Base-by-base conservation (phyloP, 805 yeast genomes). In the Tetrapisispora iriomotensis region DNA sequence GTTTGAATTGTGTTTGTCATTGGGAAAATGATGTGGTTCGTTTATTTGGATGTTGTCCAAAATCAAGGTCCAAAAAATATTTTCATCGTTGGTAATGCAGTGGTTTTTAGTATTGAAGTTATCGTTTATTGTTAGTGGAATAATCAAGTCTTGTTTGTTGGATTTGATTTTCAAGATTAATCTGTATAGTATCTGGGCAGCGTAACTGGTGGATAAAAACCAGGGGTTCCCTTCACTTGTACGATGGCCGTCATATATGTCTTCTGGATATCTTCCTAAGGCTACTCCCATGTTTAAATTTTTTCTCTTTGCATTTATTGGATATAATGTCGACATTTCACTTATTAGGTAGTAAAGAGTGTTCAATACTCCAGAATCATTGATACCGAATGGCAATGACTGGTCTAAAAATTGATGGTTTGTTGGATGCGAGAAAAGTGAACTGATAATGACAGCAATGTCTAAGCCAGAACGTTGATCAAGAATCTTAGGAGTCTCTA, bases 211-310 rank as follows among this genome's bases (percentile, higher is more conserved):
- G 3, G 83, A 65, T 42, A 88, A 72, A 54, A 87, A 86, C 97
- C 96, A 88, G 6, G 97, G 96, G 53, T 88, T 87, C 3, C 96
- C 96, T 50, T 79, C 85, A 24, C 79, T 68, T 0, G 72, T 65
- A 0, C 76, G 77, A 43, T 67, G 63, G 0, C 95, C 95, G 57
- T 88, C 80, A 59, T 88, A 88, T 8, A 80, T 58, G 61, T 88
- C 97, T 54, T 88, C 97, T 1, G 96, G 95, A 54, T 88, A 88
- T 54, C 97, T 70, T 3, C 97, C 97, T 38, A 88, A 61, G 0
- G 82, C 95, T 37, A 79, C 78, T 3, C 72, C 74, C 56, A 35
- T 64, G 60, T 37, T 37, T 14, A 23, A 13, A 2, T 19, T 21
- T 4, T 8, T 10, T 14, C 21, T 30, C 20, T 62, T 56, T 42